Conservation (phyloP, 2,329 filamentous ascomycete genomes). For the Alternaria burnsii region DNA sequence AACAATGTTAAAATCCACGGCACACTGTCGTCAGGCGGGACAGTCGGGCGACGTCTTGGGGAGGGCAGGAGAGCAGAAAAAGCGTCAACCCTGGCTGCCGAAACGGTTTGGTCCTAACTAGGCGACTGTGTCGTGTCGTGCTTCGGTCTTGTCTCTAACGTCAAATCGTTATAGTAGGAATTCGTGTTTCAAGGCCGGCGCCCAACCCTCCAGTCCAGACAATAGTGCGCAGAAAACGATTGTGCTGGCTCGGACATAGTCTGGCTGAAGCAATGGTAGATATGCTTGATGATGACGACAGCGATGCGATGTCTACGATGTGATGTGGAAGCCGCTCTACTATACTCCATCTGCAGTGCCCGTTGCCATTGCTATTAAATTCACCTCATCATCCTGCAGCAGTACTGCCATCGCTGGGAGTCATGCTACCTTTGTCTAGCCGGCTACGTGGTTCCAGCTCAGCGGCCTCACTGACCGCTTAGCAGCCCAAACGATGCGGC, state of each 20-base stretch:
- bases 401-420: constrained; percentile 1
- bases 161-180: neutral
- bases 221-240: constrained; percentile 36
- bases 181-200: constrained; percentile 34
- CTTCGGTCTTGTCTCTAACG: neutral
- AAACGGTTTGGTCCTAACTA: neutral
- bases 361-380: constrained; percentile 19
- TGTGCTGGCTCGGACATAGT: constrained; percentile 46
- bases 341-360: constrained; percentile 16
- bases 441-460: constrained; percentile 31
- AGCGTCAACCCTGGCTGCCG: neutral
- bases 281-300: constrained; percentile 8
- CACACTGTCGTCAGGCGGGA: constrained; percentile 2
- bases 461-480: constrained; percentile 24
- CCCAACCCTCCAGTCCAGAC: constrained; percentile 47
- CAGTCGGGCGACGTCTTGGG: constrained; percentile 4
- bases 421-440: constrained; percentile 8
- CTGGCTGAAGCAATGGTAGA: constrained; percentile 27
- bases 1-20: constrained; percentile 4
- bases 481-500: constrained; percentile 22
- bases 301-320: constrained; percentile 10
- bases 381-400: constrained; percentile 2
- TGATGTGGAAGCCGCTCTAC: neutral
- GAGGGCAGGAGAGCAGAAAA: constrained; percentile 1
- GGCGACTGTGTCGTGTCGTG: neutral